Base-by-base conservation (phyloP, 2,329 filamentous ascomycete genomes). In the Decorospora gaudefroyi region DNA sequence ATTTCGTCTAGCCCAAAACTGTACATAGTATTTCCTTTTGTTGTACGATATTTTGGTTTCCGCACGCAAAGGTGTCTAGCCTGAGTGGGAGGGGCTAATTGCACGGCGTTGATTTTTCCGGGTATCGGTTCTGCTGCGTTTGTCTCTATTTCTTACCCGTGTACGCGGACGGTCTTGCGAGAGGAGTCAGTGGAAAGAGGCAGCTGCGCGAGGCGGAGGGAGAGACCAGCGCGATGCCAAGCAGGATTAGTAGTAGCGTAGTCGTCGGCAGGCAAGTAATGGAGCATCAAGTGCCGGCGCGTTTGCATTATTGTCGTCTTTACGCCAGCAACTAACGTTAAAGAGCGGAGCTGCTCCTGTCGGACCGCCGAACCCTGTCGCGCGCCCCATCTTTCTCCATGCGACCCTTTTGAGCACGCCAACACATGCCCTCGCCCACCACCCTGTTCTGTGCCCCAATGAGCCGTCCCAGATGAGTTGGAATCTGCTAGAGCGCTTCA, bases 401-500 rank as follows among this genome's bases (percentile, higher is more conserved):
- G 42, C 45, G 53, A 55, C 51, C 57, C 51, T 52, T 57, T 59
- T 43, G 51, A 58, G 48, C 39, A 43, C 45, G 45, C 44, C 34
- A 46, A 41, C 35, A 19, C 36, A 49, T 46, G 42, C 36, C 37
- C 49, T 39, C 45, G 41, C 44, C 44, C 43, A 33, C 56, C 43
- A 37, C 53, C 47, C 49, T n/a, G 35, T 54, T 26, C 44, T 28
- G 42, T 57, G 59, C 60, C 62, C 64, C 64, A 68, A 70, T 69
- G 67, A 68, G 56, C 64, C 65, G 67, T 62, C 61, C 65, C 66
- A 63, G 65, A 78, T 78, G 76, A 77, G 75, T 75, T 92, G 88
- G 88, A 87, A 91, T 78, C 79, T 93, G 77, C 81, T 93, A 71
- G 87, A 89, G 79, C 84, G 88, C 74, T 91, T 92, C 82, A 84